Evolutionary conservation across 768 basidiomycete species (phyloP).

Genomic region (Lentinus brumalis): DNA sequence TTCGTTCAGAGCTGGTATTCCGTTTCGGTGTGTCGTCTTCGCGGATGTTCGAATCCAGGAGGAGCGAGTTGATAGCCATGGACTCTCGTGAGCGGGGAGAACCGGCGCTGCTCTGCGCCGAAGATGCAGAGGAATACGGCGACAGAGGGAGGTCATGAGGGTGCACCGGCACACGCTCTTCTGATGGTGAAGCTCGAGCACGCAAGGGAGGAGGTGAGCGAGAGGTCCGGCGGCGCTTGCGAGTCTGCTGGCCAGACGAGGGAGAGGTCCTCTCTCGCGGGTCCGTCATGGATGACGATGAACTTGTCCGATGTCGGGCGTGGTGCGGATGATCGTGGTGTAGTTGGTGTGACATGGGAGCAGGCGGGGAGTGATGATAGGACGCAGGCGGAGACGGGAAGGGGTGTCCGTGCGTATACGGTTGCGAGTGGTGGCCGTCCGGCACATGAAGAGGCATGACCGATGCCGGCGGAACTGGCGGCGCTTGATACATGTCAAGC

Average conservation of each 20-base stretch:
- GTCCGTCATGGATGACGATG: slow-evolving; percentile 34
- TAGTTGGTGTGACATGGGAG: slow-evolving; percentile 26
- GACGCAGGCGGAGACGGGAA: slow-evolving; percentile 31
- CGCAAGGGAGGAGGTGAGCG: slow-evolving; percentile 49
- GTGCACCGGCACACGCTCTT: slow-evolving; percentile 33
- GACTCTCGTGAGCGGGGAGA: slow-evolving; percentile 72
- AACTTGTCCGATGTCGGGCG: slow-evolving; percentile 27
- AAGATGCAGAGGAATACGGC: slow-evolving; percentile 72
- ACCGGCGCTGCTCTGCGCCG: slow-evolving; percentile 61
- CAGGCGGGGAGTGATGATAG: slow-evolving; percentile 35
- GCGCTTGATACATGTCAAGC: slow-evolving; percentile 54
- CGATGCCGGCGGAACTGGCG: slow-evolving; percentile 17
- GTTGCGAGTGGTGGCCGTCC: slow-evolving; percentile 9
- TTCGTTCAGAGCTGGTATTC: slow-evolving; percentile 21
- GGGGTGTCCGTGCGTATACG: slow-evolving; percentile 21
- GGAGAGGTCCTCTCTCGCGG: slow-evolving; percentile 5
- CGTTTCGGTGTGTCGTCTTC: slow-evolving; percentile 21
- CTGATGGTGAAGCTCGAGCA: slow-evolving; percentile 27
- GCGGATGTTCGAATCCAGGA: slow-evolving; percentile 46
- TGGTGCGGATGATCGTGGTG: slow-evolving; percentile 5
- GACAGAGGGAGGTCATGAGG: slow-evolving; percentile 65
- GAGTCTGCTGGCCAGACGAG: slow-evolving; percentile 18
- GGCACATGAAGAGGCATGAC: slow-evolving; percentile 19
- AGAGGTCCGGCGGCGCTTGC: slow-evolving; percentile 66
- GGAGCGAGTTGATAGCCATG: slow-evolving; percentile 79